Base-by-base conservation (phyloP, 768 basidiomycete species). In the Hysterangium stoloniferum region DNA sequence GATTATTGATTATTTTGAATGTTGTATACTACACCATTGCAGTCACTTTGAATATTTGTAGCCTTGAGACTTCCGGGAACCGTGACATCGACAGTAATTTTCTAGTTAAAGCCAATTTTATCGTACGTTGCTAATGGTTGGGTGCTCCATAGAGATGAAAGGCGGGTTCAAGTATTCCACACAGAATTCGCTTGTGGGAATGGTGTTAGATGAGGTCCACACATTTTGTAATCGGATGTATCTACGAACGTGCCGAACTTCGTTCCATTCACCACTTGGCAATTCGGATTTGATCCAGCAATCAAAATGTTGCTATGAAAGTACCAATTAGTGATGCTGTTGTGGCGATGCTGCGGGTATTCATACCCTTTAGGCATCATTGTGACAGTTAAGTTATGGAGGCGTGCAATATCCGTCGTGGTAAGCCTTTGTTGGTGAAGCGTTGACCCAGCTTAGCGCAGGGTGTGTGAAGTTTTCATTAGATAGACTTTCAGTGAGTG, bases 131-230 rank as follows among this genome's bases (percentile, higher is more conserved):
- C 60, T 64, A 40, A 70, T 52, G 0, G 57, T 57, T 1, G 71
- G 72, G 8, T 71, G 62, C 1, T 57, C 56, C 28, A 63, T 56
- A 20, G 61, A 64, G 66, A 73, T 69, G 59, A 67, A 73, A 2
- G 73, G 71, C 4, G 71, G 72, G 36, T 67, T 67, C 20, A 69
- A 60, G 52, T 68, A 70, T 57, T 73, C 71, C n/a, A 68, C 62
- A 3, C 69, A 54, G 62, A 69, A 73, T 62, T 72, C 70, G 20
- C 58, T n/a, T n/a, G n/a, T 62, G 19, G 31, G 7, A 27, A 48
- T 11, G 13, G 24, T 3, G 6, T 25, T 46, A n/a, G 38, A 36
- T 24, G 22, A 37, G 17, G 9, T 31, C 58, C n/a, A 66, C 66
- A 0, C 12, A n/a, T n/a, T n/a, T n/a, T n/a, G n/a, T n/a, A n/a